phyloP scores from a whole-genome alignment of 2,329 filamentous ascomycete genomes.

The Colletotrichum siamense region DNA sequence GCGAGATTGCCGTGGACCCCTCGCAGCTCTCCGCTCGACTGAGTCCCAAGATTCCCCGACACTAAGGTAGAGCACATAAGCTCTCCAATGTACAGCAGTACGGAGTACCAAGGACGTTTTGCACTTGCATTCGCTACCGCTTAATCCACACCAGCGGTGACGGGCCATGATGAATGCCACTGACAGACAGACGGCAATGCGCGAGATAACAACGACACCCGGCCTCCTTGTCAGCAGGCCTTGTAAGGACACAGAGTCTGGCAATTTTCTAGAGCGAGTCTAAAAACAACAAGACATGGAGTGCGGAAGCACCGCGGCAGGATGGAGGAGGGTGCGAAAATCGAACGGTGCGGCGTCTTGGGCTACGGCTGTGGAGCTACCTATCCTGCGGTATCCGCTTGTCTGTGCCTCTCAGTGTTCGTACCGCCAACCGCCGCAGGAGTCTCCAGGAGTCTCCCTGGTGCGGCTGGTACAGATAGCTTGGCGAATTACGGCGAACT shows the following conservation, averaged over 20 bases:
- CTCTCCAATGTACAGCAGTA: not conserved
- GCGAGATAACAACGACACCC: not conserved
- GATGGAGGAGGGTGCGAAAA: not conserved
- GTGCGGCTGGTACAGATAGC: not conserved
- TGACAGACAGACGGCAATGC: not conserved
- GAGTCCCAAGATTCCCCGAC: not conserved
- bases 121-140: not conserved
- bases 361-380: not conserved
- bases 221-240: not conserved
- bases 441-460: not conserved
- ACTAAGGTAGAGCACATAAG: not conserved
- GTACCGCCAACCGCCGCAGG: not conserved
- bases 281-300: not conserved
- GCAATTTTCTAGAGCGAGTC: not conserved
- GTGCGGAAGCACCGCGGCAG: not conserved
- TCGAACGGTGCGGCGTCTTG: not conserved
- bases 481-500: not conserved
- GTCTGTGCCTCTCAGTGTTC: not conserved
- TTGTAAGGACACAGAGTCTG: not conserved
- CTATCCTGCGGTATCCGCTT: not conserved
- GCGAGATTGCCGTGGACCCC: slow-evolving; percentile 14
- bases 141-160: not conserved
- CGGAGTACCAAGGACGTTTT: not conserved
- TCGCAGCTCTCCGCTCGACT: not conserved
- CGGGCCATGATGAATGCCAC: not conserved